A percentile compares a stretch with the other conserved stretches of the same genome.
Evolutionary conservation across 2,329 filamentous ascomycete genomes (phyloP).

Genomic region (Trichophyton mentagrophytes): DNA sequence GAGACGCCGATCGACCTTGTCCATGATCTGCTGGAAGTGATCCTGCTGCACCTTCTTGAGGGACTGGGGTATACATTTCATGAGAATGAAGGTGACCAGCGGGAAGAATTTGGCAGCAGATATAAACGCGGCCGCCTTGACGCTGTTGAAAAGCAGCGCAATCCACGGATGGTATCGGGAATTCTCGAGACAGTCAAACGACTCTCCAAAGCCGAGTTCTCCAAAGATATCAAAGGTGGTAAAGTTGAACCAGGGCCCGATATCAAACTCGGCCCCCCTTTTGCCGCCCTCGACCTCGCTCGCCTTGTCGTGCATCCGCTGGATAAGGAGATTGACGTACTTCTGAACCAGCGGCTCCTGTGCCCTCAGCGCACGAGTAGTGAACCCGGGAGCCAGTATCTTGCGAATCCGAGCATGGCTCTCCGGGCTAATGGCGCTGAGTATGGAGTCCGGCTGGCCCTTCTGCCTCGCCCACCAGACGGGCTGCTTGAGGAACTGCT

Average conservation of each 20-base stretch:
- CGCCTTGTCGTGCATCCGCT: slow-evolving; percentile 15
- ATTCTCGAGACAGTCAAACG: slow-evolving; percentile 21
- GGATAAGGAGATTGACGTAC: slow-evolving; percentile 24
- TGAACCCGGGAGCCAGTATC: slow-evolving; percentile 28
- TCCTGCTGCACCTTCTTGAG: slow-evolving; percentile 5
- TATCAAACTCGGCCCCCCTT: slow-evolving; percentile 12
- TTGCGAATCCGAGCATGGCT: slow-evolving; percentile 14
- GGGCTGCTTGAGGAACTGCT: slow-evolving; percentile 7
- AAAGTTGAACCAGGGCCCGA: slow-evolving; percentile 23
- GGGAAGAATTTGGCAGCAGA: slow-evolving; percentile 6
- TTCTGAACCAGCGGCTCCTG: slow-evolving; percentile 24
- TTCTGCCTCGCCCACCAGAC: neutral
- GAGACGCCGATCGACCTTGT: slow-evolving; percentile 8
- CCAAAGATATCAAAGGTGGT: slow-evolving; percentile 24
- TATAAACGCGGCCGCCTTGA: slow-evolving; percentile 5
- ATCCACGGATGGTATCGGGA: slow-evolving; percentile 20
- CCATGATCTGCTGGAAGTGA: slow-evolving; percentile 5
- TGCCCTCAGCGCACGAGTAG: slow-evolving; percentile 26
- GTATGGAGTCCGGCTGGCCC: slow-evolving; percentile 2
- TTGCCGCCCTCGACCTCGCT: neutral
- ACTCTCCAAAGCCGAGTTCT: slow-evolving; percentile 22
- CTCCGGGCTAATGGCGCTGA: slow-evolving; percentile 1
- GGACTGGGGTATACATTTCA: slow-evolving; percentile 11
- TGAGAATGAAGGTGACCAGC: slow-evolving; percentile 8
- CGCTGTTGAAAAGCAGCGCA: slow-evolving; percentile 14